Base-by-base conservation (phyloP, 2,329 filamentous ascomycete species). In the Bipolaris sorokiniana region DNA sequence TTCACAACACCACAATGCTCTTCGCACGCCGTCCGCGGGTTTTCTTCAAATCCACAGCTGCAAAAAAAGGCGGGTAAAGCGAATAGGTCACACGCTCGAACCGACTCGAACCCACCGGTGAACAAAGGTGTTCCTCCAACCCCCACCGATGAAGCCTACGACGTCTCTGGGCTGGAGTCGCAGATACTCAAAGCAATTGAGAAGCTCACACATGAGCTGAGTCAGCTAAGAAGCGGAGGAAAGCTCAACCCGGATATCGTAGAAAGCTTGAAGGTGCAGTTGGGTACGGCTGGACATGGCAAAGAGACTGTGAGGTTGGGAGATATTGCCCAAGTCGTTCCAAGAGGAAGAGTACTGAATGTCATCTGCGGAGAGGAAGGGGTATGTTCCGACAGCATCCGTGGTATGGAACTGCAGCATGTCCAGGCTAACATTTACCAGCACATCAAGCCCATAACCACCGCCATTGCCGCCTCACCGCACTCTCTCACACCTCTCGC, bases 301-400 rank as follows among this genome's bases (percentile, higher is more conserved):
- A 85, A 83, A 56, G 78, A 83, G 56, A 83, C 76, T 1, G 80
- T 84, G 47, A 81, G 78, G 60, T 66, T 91, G 48, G 81, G 83
- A 9, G 87, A 90, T 68, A 68, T 91, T 54, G 88, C 87, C 2
- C 88, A 89, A 69, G 85, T 90, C 15, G 79, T 90, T 37, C 86
- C 86, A 0, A 87, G 88, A 66, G 87, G 87, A 10, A 76, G 87
- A 53, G 81, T 81, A 64, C 73, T 90, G 28, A 83, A 85, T 56
- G 78, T 90, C n/a, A 72, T 89, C 20, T 85, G 85, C 37, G 84
- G 86, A 13, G 88, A 90, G 67, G 83, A 86, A 66, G 84, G 85
- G 57, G 87, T 89, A 71, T 66, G 82, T 78, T 62, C 6, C 16
- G 36, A 7, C 20, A 1, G 16, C 3, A 11, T 11, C 46, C 7